Conservation (phyloP, 164 flowering plant genomes). For the Vitis amurensis region DNA sequence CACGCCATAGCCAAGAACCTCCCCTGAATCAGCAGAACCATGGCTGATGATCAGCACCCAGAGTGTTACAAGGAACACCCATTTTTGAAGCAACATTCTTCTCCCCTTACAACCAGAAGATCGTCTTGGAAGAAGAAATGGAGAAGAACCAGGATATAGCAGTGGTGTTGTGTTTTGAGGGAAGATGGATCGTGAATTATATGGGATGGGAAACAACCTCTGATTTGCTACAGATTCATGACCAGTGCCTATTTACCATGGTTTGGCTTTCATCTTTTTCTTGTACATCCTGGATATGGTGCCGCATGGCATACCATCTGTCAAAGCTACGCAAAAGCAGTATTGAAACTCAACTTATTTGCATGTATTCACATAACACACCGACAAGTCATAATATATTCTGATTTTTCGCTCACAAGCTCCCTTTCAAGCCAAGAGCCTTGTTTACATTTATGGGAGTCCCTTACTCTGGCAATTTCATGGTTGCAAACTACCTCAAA, state of each 20-base stretch:
- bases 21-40: conserved; percentile 1
- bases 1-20: not conserved
- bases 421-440: too few species aligned
- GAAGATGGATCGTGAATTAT: not conserved
- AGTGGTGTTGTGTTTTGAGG: not conserved
- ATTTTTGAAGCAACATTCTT: conserved; percentile 5
- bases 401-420: too few species aligned
- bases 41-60: conserved; percentile 7
- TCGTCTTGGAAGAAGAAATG: not conserved
- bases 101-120: not conserved
- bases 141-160: conserved; percentile 1
- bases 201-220: not conserved
- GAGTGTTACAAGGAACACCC: conserved; percentile 8
- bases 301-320: conserved; percentile 37
- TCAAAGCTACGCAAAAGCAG: conserved; percentile 7
- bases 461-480: too few species aligned
- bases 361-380: not conserved
- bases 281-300: conserved; percentile 3
- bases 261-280: conserved; percentile 8
- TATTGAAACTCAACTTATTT: not conserved
- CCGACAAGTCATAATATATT: not conserved
- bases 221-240: not conserved
- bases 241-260: not conserved
- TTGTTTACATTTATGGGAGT: too few species aligned
- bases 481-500: too few species aligned